These are phyloP conservation scores for Vigna hirtella DNA, from an alignment of 306 rosid genomes.

Conservation along the genomic window DNA sequence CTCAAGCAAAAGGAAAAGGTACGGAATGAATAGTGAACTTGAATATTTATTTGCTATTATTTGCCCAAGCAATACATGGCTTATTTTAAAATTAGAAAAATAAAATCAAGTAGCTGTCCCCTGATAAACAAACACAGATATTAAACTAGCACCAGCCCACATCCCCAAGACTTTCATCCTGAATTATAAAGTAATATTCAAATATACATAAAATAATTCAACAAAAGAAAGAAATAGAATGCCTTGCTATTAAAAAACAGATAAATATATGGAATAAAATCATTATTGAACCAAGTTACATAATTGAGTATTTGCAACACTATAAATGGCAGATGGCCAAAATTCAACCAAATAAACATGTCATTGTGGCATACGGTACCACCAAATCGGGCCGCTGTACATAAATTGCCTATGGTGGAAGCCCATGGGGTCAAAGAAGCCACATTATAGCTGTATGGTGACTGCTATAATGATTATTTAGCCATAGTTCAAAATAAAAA, in stretches of 20 bases:
- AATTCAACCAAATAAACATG: not conserved
- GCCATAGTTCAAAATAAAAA: not conserved
- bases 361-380: not conserved
- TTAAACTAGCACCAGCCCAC: constrained; percentile 12
- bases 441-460: not conserved
- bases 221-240: not conserved
- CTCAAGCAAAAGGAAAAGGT: constrained; percentile 36
- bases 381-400: not conserved
- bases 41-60: constrained; percentile 17
- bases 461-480: not conserved
- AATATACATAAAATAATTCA: constrained; percentile 11
- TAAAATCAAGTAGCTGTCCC: not conserved
- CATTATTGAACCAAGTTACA: not conserved
- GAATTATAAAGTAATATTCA: not conserved
- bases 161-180: not conserved
- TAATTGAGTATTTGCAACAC: not conserved
- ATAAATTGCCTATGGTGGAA: not conserved
- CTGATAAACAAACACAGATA: not conserved
- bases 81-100: constrained; percentile 9
- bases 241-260: not conserved
- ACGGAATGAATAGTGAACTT: not conserved
- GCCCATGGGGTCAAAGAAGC: not conserved
- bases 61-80: constrained; percentile 15
- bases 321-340: not conserved
- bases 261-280: not conserved